Evolutionary conservation across 495 filamentous ascomycete genomes (phyloP).

Genomic region (Tuber brumale): DNA sequence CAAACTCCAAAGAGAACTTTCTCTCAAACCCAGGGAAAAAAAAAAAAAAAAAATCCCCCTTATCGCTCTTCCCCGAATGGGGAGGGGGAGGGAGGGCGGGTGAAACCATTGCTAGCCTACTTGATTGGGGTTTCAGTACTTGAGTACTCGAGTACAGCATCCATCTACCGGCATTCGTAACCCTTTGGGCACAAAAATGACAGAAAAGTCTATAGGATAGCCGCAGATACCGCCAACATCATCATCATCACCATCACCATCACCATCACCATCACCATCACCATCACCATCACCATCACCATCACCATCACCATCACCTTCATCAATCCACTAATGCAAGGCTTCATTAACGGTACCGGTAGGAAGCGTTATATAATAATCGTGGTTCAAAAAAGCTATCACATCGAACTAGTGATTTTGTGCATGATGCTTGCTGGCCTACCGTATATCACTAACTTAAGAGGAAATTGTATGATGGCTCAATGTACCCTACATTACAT

Average conservation of each 20-base stretch:
- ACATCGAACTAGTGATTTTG: background rate
- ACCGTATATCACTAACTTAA: background rate
- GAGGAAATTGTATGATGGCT: background rate
- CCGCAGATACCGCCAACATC: background rate
- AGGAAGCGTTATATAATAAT: background rate
- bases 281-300: background rate
- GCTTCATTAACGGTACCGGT: background rate
- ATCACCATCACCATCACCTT: no score
- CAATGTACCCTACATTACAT: background rate
- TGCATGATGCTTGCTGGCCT: background rate
- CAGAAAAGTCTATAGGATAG: background rate
- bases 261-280: background rate
- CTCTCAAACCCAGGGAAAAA: background rate
- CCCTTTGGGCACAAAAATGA: background rate
- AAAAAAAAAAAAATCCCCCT: background rate
- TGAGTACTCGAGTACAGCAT: no score
- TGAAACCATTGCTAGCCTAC: background rate
- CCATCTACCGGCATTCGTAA: background rate
- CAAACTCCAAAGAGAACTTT: background rate
- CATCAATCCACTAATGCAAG: slow-evolving; percentile 3
- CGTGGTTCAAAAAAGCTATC: background rate
- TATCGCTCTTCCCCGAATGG: background rate
- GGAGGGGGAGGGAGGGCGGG: background rate
- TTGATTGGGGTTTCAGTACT: no score
- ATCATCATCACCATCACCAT: background rate